Evolutionary conservation across 2,329 filamentous ascomycete species (phyloP).

Genomic region (Botryotinia convoluta): DNA sequence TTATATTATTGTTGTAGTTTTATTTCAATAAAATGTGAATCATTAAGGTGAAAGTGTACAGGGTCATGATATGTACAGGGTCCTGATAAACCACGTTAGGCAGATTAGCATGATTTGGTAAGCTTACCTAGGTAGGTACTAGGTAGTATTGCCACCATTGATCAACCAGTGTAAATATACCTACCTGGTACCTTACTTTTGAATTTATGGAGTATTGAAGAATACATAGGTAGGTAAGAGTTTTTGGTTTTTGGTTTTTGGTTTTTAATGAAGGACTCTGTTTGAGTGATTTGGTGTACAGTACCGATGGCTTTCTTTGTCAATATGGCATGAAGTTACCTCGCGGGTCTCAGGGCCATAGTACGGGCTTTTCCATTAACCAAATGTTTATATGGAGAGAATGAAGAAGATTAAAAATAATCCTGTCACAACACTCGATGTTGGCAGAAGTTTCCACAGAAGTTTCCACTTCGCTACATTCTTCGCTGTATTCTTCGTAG

Average conservation of each 20-base stretch:
- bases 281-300: neutral
- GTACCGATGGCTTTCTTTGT: neutral
- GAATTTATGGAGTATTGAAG: neutral
- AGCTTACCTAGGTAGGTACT: neutral
- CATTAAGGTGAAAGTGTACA: too few relatives aligned
- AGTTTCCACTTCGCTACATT: neutral
- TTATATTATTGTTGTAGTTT: too few relatives aligned
- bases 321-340: too few relatives aligned
- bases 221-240: neutral
- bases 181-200: neutral
- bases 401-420: neutral
- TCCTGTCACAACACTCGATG: neutral
- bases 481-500: neutral
- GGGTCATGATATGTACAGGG: too few relatives aligned
- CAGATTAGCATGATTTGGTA: neutral
- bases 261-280: too few relatives aligned
- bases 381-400: neutral
- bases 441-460: neutral
- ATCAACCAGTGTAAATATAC: neutral
- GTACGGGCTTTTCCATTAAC: too few relatives aligned
- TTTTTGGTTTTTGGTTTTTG: too few relatives aligned
- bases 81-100: too few relatives aligned
- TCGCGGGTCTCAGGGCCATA: neutral
- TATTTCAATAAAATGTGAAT: too few relatives aligned
- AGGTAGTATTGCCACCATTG: neutral